These are phyloP conservation scores for Solanum hybrid DNA, from an alignment of 305 asterid species.

Conservation along the genomic window DNA sequence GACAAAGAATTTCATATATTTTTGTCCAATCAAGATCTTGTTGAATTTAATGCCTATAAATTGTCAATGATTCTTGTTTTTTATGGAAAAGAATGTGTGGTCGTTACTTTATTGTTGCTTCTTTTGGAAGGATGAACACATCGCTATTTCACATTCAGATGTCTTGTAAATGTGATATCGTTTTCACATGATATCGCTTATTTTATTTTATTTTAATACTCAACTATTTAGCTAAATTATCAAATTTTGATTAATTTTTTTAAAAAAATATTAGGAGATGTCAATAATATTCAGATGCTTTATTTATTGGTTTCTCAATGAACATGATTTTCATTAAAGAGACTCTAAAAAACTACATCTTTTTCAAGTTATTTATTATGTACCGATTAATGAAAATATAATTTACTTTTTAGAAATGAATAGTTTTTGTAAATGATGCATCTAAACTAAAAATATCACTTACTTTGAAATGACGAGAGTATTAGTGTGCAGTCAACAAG, in stretches of 20 bases:
- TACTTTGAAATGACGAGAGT: neutral
- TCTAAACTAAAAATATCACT: neutral
- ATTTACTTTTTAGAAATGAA: too few relatives aligned
- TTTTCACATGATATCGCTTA: neutral
- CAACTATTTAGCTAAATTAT: neutral
- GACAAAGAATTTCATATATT: neutral
- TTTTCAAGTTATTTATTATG: neutral
- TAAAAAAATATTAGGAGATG: neutral
- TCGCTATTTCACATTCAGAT: neutral
- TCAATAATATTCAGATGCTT: neutral
- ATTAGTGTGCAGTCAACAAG: neutral
- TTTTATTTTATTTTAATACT: neutral
- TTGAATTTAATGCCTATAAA: neutral
- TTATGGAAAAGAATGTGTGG: neutral
- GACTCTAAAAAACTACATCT: neutral
- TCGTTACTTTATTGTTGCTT: neutral
- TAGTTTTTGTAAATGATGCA: neutral
- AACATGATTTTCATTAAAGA: too few relatives aligned
- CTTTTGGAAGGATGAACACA: neutral
- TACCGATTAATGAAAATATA: neutral
- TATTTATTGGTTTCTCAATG: neutral
- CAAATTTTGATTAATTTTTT: neutral
- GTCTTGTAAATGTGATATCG: neutral
- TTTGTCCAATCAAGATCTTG: neutral
- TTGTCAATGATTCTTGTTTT: neutral